These are phyloP conservation scores for Aspergillus sclerotialis DNA, from an alignment of 2,329 filamentous ascomycete genomes.

Conservation along the genomic window DNA sequence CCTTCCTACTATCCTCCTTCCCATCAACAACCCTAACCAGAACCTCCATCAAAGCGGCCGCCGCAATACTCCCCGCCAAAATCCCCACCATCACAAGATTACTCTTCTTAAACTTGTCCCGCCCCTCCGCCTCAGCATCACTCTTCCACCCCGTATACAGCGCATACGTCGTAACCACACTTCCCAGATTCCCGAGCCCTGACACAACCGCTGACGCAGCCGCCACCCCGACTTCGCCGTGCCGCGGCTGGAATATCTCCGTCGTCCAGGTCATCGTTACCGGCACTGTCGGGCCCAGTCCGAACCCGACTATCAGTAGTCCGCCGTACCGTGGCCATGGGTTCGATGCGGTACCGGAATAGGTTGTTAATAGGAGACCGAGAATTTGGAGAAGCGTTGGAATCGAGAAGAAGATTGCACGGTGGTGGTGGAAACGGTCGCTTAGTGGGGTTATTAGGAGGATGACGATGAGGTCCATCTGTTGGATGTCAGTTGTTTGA, in stretches of 20 bases:
- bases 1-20: conserved; percentile 26
- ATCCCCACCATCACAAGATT: conserved; percentile 88
- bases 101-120: conserved; percentile 69
- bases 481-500: conserved; percentile 2
- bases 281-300: conserved; percentile 81
- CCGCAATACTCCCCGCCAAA: conserved; percentile 66
- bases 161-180: conserved; percentile 81
- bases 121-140: conserved; percentile 58
- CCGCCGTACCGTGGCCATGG: conserved; percentile 83
- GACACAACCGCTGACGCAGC: conserved; percentile 80
- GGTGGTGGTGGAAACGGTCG: conserved; percentile 75
- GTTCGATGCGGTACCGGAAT: conserved; percentile 53
- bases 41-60: conserved; percentile 57
- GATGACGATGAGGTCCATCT: conserved; percentile 82
- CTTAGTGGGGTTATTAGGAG: conserved; percentile 77
- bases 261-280: conserved; percentile 93
- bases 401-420: conserved; percentile 72
- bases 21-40: conserved; percentile 47
- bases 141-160: conserved; percentile 80
- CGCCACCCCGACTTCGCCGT: conserved; percentile 85
- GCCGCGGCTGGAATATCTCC: conserved; percentile 81
- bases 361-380: conserved; percentile 72
- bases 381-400: conserved; percentile 73
- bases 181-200: conserved; percentile 78
- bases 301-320: conserved; percentile 83